Evolutionary conservation across 1,139 yeast species (phyloP), one percentile per base, ranked within the genome.

Genomic region (Blastobotrys elegans): DNA sequence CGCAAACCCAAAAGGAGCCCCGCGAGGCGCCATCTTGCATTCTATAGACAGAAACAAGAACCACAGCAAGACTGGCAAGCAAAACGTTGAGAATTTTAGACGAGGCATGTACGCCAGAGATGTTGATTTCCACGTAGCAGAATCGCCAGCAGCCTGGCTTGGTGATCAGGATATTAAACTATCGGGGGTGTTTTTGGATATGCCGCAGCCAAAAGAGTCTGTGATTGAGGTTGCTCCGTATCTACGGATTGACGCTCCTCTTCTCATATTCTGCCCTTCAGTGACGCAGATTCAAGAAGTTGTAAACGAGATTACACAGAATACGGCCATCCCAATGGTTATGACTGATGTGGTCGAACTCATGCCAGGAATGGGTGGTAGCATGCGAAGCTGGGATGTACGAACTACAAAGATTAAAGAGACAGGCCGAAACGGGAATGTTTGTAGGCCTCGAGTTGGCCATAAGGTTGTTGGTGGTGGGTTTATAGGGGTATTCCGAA

Each of bases 371-470:
- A 71, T 70, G 41, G 70, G 71, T 1, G 77, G 77, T 26, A 75
- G 57, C 41, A 49, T 59, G 53, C 48, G 62, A 20, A 50, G 54
- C 30, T 59, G 63, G 63, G 62, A 59, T 30, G 56, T 59, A 17
- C 56, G 76, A 40, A 60, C 61, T 39, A 58, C 74, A 0, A 49
- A 56, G 1, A 65, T 72, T 11, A 65, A 70, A 55, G 65, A 68
- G 5, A 66, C 72, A 1, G 72, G 70, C 3, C 67, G 67, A 34
- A 56, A 59, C 2, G 76, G 69, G 1, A 58, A 67, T 43, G 74
- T 73, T 6, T 73, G 76, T 46, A 61, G 78, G 49, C 79, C 79
- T 2, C 69, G 68, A 52, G 77, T 73, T 21, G 77, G 76, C 1
- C 54, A 64, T 1, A 63, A 65, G 49, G 64, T 71, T 1, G 70